Evolutionary conservation across 257 asterid species (phyloP).

Genomic region (Agastache rugosa): DNA sequence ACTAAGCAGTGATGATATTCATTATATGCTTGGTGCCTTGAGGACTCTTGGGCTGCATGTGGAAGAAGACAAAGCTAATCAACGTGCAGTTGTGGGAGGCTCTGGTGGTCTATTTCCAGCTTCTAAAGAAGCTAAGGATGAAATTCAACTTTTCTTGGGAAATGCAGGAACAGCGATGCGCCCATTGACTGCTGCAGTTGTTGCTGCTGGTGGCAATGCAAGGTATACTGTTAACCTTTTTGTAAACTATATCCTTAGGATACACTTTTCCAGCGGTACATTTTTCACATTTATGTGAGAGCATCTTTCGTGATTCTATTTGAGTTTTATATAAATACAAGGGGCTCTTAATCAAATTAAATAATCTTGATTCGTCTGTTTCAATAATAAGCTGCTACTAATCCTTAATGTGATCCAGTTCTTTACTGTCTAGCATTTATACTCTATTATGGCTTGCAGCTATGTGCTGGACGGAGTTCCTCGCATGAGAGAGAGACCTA

Average conservation of each 20-base stretch:
- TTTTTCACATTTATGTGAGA: neutral
- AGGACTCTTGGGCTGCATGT: conserved; percentile 86
- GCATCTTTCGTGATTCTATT: neutral
- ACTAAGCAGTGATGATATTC: conserved; percentile 86
- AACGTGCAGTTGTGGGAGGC: conserved; percentile 86
- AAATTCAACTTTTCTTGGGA: conserved; percentile 92
- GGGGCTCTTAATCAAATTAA: conserved; percentile 16
- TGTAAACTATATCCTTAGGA: neutral
- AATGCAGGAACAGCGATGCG: conserved; percentile 99
- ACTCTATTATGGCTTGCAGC: conserved; percentile 49
- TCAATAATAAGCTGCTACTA: conserved; percentile 14
- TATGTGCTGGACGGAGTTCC: conserved; percentile 99
- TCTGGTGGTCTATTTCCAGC: conserved; percentile 87
- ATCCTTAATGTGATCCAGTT: conserved; percentile 18
- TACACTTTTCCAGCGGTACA: no score
- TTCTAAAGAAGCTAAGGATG: conserved; percentile 71
- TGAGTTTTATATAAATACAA: conserved; percentile 4
- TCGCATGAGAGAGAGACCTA: conserved; percentile 99
- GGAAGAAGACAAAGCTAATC: conserved; percentile 71
- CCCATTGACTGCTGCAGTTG: conserved; percentile 94
- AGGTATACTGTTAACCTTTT: conserved; percentile 52
- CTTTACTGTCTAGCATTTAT: conserved; percentile 4
- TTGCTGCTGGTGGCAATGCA: conserved; percentile 91
- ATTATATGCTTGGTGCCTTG: conserved; percentile 93
- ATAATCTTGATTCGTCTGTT: conserved; percentile 18